A percentile compares a stretch with the other conserved stretches of the same genome.
phyloP scores from a whole-genome alignment of 805 yeast genomes.

The Wickerhamomyces canadensis region DNA sequence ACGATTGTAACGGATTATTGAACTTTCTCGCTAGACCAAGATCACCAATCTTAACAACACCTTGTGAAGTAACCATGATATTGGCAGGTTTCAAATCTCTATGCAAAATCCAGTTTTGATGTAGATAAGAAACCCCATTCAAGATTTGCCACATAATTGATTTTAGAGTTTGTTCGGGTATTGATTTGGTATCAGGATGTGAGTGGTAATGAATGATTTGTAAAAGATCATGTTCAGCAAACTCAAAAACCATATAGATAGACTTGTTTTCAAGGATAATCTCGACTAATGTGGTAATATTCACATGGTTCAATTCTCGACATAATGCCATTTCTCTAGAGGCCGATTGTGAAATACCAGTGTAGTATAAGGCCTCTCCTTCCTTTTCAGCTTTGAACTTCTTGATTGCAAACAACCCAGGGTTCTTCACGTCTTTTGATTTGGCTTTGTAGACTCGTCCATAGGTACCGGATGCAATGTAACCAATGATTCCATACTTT shows the following conservation, averaged over 20 bases:
- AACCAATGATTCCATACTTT: constrained; percentile 84
- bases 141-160: constrained; percentile 89
- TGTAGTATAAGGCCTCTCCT: constrained; percentile 81
- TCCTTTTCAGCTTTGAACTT: constrained; percentile 94
- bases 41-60: constrained; percentile 94
- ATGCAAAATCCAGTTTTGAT: constrained; percentile 94
- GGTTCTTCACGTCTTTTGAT: constrained; percentile 30
- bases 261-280: constrained; percentile 82
- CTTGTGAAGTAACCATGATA: constrained; percentile 87
- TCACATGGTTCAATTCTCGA: constrained; percentile 75
- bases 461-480: constrained; percentile 97
- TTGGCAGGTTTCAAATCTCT: constrained; percentile 97
- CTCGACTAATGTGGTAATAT: constrained; percentile 75
- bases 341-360: constrained; percentile 95
- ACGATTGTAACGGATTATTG: constrained; percentile 77
- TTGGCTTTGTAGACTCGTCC: constrained; percentile 92
- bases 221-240: constrained; percentile 90
- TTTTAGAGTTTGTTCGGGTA: constrained; percentile 74
- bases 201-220: constrained; percentile 94
- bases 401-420: constrained; percentile 63
- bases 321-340: constrained; percentile 95
- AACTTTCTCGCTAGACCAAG: constrained; percentile 87
- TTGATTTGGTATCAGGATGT: constrained; percentile 76
- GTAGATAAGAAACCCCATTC: constrained; percentile 86
- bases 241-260: constrained; percentile 93